Evolutionary conservation across 352 stramenopile genomes (phyloP), one percentile per base, ranked within the genome.

Genomic region (Phytophthora tubulina): DNA sequence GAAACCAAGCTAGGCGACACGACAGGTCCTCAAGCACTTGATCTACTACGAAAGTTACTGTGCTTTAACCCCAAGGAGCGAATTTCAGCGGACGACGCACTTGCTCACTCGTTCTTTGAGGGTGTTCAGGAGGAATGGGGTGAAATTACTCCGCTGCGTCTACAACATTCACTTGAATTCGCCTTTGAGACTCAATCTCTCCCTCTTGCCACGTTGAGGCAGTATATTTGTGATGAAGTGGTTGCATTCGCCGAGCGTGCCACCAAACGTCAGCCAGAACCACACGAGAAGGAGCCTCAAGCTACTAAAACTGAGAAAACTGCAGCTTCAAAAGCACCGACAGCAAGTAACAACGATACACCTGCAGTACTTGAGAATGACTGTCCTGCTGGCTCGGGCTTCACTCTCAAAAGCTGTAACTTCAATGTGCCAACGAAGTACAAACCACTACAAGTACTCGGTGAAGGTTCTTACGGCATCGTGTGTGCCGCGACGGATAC

Each of bases 391-490:
- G 88, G 85, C 38, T 80, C 80, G 5, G 88, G 88, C 4, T 96
- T 96, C 62, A 90, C 81, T 6, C 82, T 96, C 55, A 96, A 96
- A 52, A 79, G 84, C 41, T 93, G 85, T 69, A 79, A 94, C 38
- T 97, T 97, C 76, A 92, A 96, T 57, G 84, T 98, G 50, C 81
- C 79, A 21, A 35, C 72, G 27, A 84, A 90, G 79, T 92, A 98
- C 77, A 88, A 91, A 44, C 84, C 87, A 4, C 81, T 95, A 10
- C 85, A 97, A 61, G 86, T 95, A 31, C 81, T 98, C 0, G 94
- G 93, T 1, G 93, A 97, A 81, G 95, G 94, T 4, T 97, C 91
- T 0, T 98, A 98, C 70, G 95, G 95, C 21, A 91, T 98, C 35
- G 95, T 98, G 21, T 97, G 88, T 52, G 87, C 86, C 7, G 92